Percentiles rank a stretch among this genome's conserved stretches.
These are phyloP conservation scores for Exobasidium rhododendri DNA, from an alignment of 1,284 basidiomycete genomes.

Conservation along the genomic window DNA sequence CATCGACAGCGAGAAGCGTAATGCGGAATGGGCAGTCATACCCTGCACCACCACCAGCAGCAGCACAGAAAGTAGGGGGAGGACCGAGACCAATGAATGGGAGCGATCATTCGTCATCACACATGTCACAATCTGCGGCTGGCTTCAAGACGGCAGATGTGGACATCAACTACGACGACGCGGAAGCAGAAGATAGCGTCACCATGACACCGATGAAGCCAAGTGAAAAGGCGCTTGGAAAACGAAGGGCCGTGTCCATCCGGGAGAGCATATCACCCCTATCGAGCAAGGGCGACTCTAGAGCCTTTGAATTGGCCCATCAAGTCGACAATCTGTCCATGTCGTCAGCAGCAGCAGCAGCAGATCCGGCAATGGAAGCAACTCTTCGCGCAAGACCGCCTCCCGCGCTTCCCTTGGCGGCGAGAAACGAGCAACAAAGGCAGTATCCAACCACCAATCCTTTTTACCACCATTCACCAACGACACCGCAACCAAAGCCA, in stretches of 20 bases:
- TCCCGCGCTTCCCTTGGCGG: neutral
- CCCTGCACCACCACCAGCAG: neutral
- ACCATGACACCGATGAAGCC: conserved; percentile 35
- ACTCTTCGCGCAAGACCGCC: neutral
- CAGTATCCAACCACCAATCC: neutral
- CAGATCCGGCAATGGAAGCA: neutral
- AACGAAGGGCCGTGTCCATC: conserved; percentile 25
- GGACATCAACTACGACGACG: conserved; percentile 12
- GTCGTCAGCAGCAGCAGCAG: too few species aligned
- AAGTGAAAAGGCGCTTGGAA: conserved; percentile 42
- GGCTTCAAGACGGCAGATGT: too few species aligned
- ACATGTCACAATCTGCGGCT: neutral
- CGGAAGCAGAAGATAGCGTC: conserved; percentile 22
- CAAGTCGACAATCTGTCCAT: neutral
- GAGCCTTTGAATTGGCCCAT: neutral
- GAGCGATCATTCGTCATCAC: neutral
- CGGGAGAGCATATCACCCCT: neutral
- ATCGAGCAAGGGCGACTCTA: neutral
- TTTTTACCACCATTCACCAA: conserved; percentile 1
- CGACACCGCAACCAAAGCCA: neutral
- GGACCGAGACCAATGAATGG: neutral
- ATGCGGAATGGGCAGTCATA: neutral
- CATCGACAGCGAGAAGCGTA: neutral
- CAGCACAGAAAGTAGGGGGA: neutral
- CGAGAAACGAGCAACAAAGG: neutral